These are phyloP conservation scores for Trypanosoma congolense DNA, from an alignment of 208 protist species.

Conservation along the genomic window DNA sequence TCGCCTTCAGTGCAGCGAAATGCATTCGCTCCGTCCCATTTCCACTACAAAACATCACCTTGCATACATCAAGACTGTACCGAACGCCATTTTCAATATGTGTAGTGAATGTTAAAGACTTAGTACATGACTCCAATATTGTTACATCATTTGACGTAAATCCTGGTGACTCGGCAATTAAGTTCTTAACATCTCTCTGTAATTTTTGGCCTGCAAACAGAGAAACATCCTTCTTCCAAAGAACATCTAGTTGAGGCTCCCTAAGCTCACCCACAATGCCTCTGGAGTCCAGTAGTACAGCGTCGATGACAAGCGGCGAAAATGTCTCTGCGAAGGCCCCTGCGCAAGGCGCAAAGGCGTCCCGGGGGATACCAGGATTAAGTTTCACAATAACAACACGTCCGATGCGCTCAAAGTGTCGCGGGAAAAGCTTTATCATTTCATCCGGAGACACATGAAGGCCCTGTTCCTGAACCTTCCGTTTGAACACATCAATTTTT, in stretches of 20 bases:
- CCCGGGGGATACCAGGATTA: slow-evolving; percentile 37
- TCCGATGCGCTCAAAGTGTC: slow-evolving; percentile 74
- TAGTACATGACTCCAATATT: slow-evolving; percentile 14
- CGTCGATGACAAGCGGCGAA: slow-evolving; percentile 49
- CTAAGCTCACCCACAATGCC: slow-evolving; percentile 81
- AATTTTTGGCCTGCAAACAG: slow-evolving; percentile 14
- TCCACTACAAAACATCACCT: slow-evolving; percentile 90
- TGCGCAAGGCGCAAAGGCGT: slow-evolving; percentile 37
- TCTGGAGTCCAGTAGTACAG: slow-evolving; percentile 62
- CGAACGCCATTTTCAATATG: slow-evolving; percentile 87
- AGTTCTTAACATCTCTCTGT: slow-evolving; percentile 8
- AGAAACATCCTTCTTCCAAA: slow-evolving; percentile 20
- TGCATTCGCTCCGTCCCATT: slow-evolving; percentile 92
- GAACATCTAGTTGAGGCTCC: slow-evolving; percentile 38
- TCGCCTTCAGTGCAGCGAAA: slow-evolving; percentile 54
- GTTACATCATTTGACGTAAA: slow-evolving; percentile 6
- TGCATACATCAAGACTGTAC: slow-evolving; percentile 83
- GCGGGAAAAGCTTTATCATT: slow-evolving; percentile 44
- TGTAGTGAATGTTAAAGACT: slow-evolving; percentile 66
- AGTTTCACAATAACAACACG: slow-evolving; percentile 81
- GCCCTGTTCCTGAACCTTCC: slow-evolving; percentile 15
- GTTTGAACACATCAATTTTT: slow-evolving; percentile 56
- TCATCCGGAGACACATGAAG: slow-evolving; percentile 8
- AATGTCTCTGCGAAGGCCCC: slow-evolving; percentile 58
- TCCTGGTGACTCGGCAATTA: neutral